These are phyloP conservation scores for Psophocarpus tetragonolobus DNA, from an alignment of 306 rosid genomes.

Conservation along the genomic window DNA sequence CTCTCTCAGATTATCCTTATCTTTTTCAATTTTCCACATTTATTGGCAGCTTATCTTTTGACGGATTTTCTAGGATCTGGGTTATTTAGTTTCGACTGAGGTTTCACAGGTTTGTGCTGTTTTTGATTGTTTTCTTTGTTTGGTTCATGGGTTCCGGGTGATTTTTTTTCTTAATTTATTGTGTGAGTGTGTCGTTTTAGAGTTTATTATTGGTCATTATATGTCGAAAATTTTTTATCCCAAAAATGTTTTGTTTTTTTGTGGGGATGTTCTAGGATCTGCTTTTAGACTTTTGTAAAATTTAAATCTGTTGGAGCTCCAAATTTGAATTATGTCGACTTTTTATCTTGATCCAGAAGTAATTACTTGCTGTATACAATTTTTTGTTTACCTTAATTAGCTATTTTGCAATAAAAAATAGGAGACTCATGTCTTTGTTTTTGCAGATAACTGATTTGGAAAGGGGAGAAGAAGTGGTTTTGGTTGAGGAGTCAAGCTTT, in stretches of 20 bases:
- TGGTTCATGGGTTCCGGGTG: conserved; percentile 25
- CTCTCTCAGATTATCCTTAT: neutral
- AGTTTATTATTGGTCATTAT: conserved; percentile 14
- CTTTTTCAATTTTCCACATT: neutral
- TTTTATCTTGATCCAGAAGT: conserved; percentile 24
- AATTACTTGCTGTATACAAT: neutral
- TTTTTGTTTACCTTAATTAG: neutral
- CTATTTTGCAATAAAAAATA: neutral
- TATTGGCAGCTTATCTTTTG: neutral
- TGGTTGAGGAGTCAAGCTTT: conserved; percentile 31
- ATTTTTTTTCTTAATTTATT: no score
- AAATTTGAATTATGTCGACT: neutral
- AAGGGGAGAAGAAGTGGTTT: conserved; percentile 4
- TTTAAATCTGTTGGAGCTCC: conserved; percentile 24
- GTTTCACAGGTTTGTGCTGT: conserved; percentile 25
- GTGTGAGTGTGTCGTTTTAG: conserved; percentile 12
- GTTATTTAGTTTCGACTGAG: conserved; percentile 15
- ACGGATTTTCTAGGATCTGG: conserved; percentile 42
- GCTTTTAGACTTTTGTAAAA: conserved; percentile 6
- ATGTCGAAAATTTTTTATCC: no score
- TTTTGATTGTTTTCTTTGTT: neutral
- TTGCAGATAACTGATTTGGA: conserved; percentile 49
- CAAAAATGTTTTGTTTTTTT: neutral
- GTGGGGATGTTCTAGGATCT: conserved; percentile 3
- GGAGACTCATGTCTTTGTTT: conserved; percentile 18